These are phyloP conservation scores for Musa acuminata DNA, from an alignment of 176 grass and related monocot genomes.

Conservation along the genomic window DNA sequence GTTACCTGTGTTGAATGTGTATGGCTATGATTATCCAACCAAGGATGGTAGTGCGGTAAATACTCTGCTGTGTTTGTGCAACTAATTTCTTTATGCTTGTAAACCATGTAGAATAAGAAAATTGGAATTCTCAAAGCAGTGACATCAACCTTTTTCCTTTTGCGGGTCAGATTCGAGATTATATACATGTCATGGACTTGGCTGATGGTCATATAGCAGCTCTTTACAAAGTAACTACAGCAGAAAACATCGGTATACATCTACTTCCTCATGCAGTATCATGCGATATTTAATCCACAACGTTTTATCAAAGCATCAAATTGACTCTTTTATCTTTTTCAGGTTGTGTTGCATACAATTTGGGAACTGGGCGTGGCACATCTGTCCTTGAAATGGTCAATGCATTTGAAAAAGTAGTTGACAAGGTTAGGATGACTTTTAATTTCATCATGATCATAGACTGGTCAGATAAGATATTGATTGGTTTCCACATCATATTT, in stretches of 20 bases:
- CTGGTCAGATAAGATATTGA: no score
- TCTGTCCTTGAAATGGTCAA: constrained; percentile 78
- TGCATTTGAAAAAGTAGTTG: constrained; percentile 71
- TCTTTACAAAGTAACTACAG: constrained; percentile 58
- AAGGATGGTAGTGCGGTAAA: constrained; percentile 67
- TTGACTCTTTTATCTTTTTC: no score
- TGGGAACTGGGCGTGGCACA: constrained; percentile 70
- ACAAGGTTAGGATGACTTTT: constrained; percentile 37
- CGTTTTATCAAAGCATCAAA: no score
- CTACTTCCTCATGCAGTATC: no score
- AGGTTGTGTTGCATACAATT: constrained; percentile 71
- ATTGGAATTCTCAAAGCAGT: no score
- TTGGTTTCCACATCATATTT: not conserved
- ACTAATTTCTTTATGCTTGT: no score
- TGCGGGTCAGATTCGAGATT: constrained; percentile 53
- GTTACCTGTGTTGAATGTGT: constrained; percentile 67
- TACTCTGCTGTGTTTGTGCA: no score
- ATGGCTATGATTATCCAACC: constrained; percentile 82
- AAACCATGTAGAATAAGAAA: no score
- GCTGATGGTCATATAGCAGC: constrained; percentile 86
- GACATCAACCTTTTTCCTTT: no score
- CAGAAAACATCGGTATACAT: constrained; percentile 31
- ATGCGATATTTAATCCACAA: no score
- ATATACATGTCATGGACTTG: constrained; percentile 92
- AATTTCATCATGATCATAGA: no score